Base-by-base conservation (phyloP, 768 basidiomycete species). In the Rhizopogon sp. region DNA sequence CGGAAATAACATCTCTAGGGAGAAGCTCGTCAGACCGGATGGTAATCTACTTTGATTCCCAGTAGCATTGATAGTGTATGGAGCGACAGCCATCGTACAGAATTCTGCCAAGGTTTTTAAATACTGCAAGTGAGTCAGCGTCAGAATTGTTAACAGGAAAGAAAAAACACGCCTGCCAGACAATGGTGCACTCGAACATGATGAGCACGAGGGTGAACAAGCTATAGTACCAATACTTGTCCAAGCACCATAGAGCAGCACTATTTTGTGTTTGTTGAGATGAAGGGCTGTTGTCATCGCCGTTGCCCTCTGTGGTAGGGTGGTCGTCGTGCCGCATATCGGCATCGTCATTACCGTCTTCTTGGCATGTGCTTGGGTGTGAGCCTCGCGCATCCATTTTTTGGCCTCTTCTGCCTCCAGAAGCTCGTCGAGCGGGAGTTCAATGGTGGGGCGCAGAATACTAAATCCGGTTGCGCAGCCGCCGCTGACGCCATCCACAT, bases 191-290 rank as follows among this genome's bases (percentile, higher is more conserved):
- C 73, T 99, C 97, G 66, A 99, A 99, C 59, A 97, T 88, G 45
- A 99, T 75, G 37, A 99, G 79, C 97, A 99, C 98, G 81, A 95
- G 78, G 2, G 97, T 98, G 75, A 99, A 99, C 39, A 99, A 70
- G 54, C 90, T 89, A 77, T 98, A 99, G 70, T 97, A 98, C 95
- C 93, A 98, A 70, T 98, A 99, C 68, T 98, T 97, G 64, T 99
- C 97, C 62, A 99, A 72, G 67, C 90, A 93, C 97, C 97, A 99
- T 9, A 99, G 76, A 0, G 91, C 93, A 1, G 20, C 20, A 20
- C 20, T 20, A 20, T 20, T 20, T 20, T 20, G 20, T 20, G 20
- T 20, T 20, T 20, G 20, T 20, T 20, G 20, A 20, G 20, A 20
- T 20, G 20, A 20, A 20, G 20, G 20, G 20, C 20, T 20, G 20